phyloP scores from a whole-genome alignment of 805 yeast species.

The Metschnikowia vanudenii region DNA sequence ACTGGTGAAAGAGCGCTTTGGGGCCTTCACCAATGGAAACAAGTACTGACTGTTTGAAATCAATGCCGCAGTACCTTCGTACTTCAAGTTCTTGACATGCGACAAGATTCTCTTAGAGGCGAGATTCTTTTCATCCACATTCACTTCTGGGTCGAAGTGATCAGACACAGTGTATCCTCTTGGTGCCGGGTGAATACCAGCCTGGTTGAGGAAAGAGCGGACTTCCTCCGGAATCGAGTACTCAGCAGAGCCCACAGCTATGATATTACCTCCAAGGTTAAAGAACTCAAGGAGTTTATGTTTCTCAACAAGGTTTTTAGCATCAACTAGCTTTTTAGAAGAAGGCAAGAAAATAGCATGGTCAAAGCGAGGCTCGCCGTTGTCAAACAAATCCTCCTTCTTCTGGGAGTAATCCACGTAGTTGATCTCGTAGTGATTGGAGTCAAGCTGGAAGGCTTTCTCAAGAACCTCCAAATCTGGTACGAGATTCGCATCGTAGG shows the following conservation, averaged over 20 bases:
- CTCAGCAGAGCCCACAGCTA: constrained; percentile 56
- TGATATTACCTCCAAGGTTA: constrained; percentile 69
- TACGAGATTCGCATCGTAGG: constrained; percentile 30
- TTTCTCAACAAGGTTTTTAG: constrained; percentile 35
- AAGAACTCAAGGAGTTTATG: constrained; percentile 56
- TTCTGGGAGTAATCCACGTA: constrained; percentile 26
- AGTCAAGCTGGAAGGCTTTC: constrained; percentile 12
- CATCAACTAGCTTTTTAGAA: constrained; percentile 31
- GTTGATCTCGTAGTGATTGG: constrained; percentile 13
- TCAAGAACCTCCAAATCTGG: constrained; percentile 10
- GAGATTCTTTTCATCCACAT: constrained; percentile 31
- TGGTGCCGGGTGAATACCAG: constrained; percentile 85
- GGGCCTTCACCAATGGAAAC: constrained; percentile 67
- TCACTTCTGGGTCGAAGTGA: constrained; percentile 51
- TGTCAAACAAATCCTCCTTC: constrained; percentile 23
- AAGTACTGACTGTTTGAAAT: constrained; percentile 66
- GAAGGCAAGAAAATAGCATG: constrained; percentile 38
- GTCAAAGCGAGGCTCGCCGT: constrained; percentile 26
- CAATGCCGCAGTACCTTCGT: constrained; percentile 64
- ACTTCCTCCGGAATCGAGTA: constrained; percentile 39
- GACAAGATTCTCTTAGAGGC: constrained; percentile 21
- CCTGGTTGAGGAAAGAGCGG: constrained; percentile 65
- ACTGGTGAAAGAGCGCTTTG: constrained; percentile 60
- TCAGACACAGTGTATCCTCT: constrained; percentile 64
- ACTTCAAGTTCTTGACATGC: constrained; percentile 15